phyloP scores from a whole-genome alignment of 192 early-diverging fungal genomes.

The Podila epicladia region DNA sequence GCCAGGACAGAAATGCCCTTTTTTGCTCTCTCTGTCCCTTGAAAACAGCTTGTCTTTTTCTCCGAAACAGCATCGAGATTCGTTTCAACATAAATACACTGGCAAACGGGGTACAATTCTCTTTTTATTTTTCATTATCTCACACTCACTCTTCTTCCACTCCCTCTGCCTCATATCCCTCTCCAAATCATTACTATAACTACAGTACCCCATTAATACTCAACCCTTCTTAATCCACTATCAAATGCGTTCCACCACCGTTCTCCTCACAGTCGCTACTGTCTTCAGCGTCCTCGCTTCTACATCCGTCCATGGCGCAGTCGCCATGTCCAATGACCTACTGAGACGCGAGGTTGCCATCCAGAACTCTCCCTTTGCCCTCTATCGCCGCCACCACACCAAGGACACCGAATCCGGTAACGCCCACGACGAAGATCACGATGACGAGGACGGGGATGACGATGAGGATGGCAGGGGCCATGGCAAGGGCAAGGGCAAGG shows the following conservation, averaged over 20 bases:
- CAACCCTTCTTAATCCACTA: neutral
- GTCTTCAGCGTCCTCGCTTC: slow-evolving; percentile 21
- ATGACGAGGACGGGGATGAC: neutral
- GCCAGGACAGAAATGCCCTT: neutral
- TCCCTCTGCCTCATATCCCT: neutral
- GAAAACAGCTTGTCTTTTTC: too few species aligned
- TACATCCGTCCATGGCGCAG: slow-evolving; percentile 8
- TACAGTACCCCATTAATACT: neutral
- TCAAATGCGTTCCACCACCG: slow-evolving; percentile 17
- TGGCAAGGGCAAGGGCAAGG: neutral
- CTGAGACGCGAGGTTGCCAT: neutral
- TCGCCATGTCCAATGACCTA: neutral
- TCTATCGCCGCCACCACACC: slow-evolving; percentile 18
- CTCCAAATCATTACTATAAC: too few species aligned
- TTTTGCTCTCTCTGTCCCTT: neutral
- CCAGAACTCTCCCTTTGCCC: neutral
- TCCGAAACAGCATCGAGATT: too few species aligned
- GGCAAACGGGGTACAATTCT: too few species aligned
- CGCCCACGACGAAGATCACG: neutral
- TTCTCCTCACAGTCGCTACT: slow-evolving; percentile 16
- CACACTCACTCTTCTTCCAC: neutral
- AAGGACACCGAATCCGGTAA: neutral
- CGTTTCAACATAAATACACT: too few species aligned
- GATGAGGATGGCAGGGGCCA: neutral
- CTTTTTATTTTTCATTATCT: too few species aligned